Evolutionary conservation across 2,329 filamentous ascomycete species (phyloP).

Genomic region (Pseudopithomyces chartarum): DNA sequence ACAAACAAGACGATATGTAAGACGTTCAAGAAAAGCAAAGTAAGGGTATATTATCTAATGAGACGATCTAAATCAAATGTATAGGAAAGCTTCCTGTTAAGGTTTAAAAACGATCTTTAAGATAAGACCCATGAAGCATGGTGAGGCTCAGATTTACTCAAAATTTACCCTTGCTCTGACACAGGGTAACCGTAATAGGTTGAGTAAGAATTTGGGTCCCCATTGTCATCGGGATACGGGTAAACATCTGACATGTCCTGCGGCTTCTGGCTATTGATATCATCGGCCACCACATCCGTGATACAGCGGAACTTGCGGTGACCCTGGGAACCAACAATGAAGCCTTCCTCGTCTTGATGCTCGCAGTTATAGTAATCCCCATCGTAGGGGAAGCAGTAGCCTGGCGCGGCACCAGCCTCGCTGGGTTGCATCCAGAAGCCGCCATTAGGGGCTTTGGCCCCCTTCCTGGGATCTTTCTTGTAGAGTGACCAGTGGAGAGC

Average conservation of each 20-base stretch:
- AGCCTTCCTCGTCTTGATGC: background rate
- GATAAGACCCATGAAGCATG: no score
- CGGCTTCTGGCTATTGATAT: background rate
- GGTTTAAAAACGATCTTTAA: no score
- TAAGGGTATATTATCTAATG: no score
- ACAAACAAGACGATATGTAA: no score
- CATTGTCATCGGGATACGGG: constrained; percentile 1
- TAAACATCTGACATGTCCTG: background rate
- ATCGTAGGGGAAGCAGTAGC: background rate
- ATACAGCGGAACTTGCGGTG: background rate
- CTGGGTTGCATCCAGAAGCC: background rate
- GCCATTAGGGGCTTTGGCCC: background rate
- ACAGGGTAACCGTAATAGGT: no score
- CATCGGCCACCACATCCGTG: background rate
- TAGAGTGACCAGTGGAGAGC: background rate
- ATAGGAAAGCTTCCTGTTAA: no score
- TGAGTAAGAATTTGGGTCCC: background rate
- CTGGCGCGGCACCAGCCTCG: background rate
- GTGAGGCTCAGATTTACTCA: no score
- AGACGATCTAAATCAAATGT: no score
- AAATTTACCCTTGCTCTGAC: no score
- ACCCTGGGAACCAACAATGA: background rate
- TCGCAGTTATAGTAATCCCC: background rate
- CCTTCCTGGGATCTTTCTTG: background rate
- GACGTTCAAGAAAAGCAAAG: no score